Evolutionary conservation across 768 basidiomycete genomes (phyloP).

Genomic region (Tricholoma hemisulphureum): DNA sequence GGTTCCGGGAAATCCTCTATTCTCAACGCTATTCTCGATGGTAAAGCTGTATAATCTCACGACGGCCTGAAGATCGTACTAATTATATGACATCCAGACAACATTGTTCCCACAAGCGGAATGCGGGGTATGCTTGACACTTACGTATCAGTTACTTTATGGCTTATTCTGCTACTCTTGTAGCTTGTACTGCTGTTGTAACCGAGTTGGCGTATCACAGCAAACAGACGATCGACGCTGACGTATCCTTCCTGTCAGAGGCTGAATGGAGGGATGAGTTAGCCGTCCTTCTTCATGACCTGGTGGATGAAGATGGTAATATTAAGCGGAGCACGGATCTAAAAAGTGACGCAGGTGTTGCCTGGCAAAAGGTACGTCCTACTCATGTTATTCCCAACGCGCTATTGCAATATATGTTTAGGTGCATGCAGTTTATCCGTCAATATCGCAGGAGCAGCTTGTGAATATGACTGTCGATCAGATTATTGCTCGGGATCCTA

Average conservation of each 20-base stretch:
- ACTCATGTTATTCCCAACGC: neutral
- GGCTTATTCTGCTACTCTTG: neutral
- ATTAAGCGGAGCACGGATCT: slow-evolving; percentile 52
- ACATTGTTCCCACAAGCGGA: slow-evolving; percentile 64
- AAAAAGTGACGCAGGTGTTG: slow-evolving; percentile 58
- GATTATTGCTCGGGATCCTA: slow-evolving; percentile 46
- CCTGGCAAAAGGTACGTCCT: slow-evolving; percentile 52
- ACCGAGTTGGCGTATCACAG: slow-evolving; percentile 59
- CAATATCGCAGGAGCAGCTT: slow-evolving; percentile 46
- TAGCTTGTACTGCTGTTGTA: slow-evolving; percentile 66
- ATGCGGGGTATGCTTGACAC: slow-evolving; percentile 48
- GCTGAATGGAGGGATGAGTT: slow-evolving; percentile 60
- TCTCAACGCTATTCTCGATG: slow-evolving; percentile 60
- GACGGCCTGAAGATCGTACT: neutral
- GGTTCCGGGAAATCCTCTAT: slow-evolving; percentile 63
- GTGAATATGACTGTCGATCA: slow-evolving; percentile 49
- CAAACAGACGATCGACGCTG: slow-evolving; percentile 55
- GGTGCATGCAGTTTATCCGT: slow-evolving; percentile 64
- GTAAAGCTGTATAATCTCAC: slow-evolving; percentile 25
- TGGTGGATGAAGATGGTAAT: slow-evolving; percentile 59
- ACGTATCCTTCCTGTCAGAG: slow-evolving; percentile 56
- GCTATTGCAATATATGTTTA: slow-evolving; percentile 16
- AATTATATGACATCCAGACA: slow-evolving; percentile 32
- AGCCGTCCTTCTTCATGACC: slow-evolving; percentile 50
- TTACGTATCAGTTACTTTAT: neutral